These are phyloP conservation scores for Naganishia vaughanmartiniae DNA, from an alignment of 768 basidiomycete genomes.

Conservation along the genomic window DNA sequence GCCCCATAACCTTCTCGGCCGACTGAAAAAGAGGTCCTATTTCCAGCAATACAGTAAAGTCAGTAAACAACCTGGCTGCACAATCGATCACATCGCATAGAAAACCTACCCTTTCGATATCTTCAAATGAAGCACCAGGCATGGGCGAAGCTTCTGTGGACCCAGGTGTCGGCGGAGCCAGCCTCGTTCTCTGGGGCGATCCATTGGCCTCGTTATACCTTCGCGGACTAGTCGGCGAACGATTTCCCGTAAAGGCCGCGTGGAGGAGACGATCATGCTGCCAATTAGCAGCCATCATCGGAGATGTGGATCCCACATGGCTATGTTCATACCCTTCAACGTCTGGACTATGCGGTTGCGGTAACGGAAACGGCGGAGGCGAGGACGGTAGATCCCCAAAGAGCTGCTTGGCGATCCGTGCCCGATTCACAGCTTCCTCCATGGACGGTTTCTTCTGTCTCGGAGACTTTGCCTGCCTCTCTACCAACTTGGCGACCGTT, in stretches of 20 bases:
- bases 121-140: slow-evolving; percentile 16
- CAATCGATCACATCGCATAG: neutral
- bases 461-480: slow-evolving; percentile 13
- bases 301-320: too few species aligned
- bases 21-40: slow-evolving; percentile 21
- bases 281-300: too few species aligned
- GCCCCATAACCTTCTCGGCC: slow-evolving; percentile 10
- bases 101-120: slow-evolving; percentile 8
- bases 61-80: neutral
- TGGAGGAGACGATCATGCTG: neutral
- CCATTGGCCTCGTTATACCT: neutral
- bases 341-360: too few species aligned
- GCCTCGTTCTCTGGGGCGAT: neutral
- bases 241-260: neutral
- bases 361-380: neutral
- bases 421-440: slow-evolving; percentile 32
- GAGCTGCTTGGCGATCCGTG: slow-evolving; percentile 21
- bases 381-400: neutral
- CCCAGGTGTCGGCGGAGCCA: neutral
- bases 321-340: too few species aligned
- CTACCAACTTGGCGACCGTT: slow-evolving; percentile 23
- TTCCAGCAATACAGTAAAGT: neutral
- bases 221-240: neutral
- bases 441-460: slow-evolving; percentile 30
- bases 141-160: slow-evolving; percentile 15